Evolutionary conservation across 805 yeast species (phyloP), one percentile per base, ranked within the genome.

Genomic region (Candida vartiovaarae): DNA sequence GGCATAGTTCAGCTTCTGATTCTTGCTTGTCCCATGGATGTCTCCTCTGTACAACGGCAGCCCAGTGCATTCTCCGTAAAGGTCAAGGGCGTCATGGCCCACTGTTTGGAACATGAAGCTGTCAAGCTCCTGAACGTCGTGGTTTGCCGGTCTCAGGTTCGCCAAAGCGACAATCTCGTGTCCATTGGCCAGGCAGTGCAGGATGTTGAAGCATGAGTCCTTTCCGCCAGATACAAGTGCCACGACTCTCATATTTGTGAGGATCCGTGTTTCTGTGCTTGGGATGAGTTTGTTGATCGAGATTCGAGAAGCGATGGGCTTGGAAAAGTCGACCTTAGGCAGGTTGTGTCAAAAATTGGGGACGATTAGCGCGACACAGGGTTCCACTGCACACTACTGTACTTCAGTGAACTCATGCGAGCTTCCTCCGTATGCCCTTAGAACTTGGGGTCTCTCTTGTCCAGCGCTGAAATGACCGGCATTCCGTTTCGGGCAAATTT

Each of bases 81-180:
- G 62, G 0, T 75, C 72, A 3, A 93, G 70, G 3, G 84, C 76
- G 49, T 84, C 86, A 61, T 85, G 93, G 0, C 99, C 99, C 6
- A 93, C 98, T 0, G 99, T 93, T 64, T 93, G 99, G 63, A 86
- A 93, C 99, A 93, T 93, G 59, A 83, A 91, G 42, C 96, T 86
- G 61, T 93, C 97, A 42, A 93, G 66, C 61, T 93, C 99, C 52
- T 80, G 82, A 26, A 64, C 59, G 4, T 52, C 39, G 24, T 70
- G 55, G 31, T 60, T 63, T 1, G 72, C 71, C 1, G 96, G 96
- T 55, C 79, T 78, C 48, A 93, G 63, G 56, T 93, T 93, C 0
- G 89, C 98, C 38, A 91, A 63, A 1, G 96, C 96, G 1, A 77
- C 77, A 5, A 93, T 67, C 54, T 86, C 85, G 65, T 93, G 99